A percentile compares a stretch with the other conserved stretches of the same genome.
These are phyloP conservation scores for Sindora glabra DNA, from an alignment of 306 rosid species.

Conservation along the genomic window DNA sequence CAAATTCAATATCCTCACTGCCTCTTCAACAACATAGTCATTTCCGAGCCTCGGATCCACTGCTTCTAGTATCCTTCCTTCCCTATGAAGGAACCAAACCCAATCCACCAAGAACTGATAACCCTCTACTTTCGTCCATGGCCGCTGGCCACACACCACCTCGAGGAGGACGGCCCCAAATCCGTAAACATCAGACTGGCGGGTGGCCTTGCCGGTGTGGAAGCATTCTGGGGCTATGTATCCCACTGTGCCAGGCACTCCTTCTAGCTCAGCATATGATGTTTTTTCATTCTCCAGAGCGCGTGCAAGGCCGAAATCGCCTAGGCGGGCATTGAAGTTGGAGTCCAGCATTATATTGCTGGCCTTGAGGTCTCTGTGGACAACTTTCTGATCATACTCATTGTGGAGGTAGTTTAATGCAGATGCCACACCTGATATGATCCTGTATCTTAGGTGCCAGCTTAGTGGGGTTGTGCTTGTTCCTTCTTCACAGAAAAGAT, in stretches of 20 bases:
- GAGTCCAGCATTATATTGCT: conserved; percentile 71
- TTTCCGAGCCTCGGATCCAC: conserved; percentile 40
- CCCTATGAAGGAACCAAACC: conserved; percentile 69
- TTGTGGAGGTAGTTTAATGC: conserved; percentile 64
- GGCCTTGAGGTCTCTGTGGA: conserved; percentile 71
- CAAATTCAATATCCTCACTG: conserved; percentile 45
- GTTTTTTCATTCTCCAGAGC: conserved; percentile 62
- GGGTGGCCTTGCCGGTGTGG: conserved; percentile 64
- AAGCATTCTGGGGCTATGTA: conserved; percentile 82
- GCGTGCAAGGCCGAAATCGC: conserved; percentile 71
- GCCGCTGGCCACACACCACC: conserved; percentile 61
- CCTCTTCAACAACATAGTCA: conserved; percentile 48
- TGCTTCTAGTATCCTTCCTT: conserved; percentile 36
- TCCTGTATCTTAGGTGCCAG: conserved; percentile 56
- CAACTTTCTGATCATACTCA: conserved; percentile 60
- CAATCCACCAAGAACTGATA: conserved; percentile 58
- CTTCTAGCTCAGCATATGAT: conserved; percentile 52
- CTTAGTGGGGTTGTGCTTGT: conserved; percentile 25
- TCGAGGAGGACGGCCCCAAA: conserved; percentile 65
- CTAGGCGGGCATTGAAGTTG: conserved; percentile 51
- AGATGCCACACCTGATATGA: conserved; percentile 55
- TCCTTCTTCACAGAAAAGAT: conserved; percentile 46
- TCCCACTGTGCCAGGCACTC: conserved; percentile 71
- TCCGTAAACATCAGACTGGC: conserved; percentile 58
- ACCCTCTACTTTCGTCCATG: conserved; percentile 46